Conservation (phyloP, 2,329 filamentous ascomycete species). For the Colletotrichum chrysophilum region DNA sequence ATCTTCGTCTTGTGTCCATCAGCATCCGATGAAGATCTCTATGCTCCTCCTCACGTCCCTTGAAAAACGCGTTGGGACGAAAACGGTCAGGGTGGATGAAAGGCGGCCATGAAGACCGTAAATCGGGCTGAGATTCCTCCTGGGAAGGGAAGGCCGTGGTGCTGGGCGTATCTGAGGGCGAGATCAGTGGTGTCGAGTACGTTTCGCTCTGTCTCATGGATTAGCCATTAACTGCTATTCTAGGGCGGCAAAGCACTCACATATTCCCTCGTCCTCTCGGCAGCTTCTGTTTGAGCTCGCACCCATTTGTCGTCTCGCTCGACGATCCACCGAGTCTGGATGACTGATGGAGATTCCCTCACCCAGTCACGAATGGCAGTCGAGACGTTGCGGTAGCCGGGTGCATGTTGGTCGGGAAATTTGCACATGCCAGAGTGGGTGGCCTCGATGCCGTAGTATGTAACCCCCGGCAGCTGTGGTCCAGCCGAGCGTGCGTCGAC, state of each 20-base stretch:
- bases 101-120: conserved; percentile 19
- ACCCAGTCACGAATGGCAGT: conserved; percentile 57
- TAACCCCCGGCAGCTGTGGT: conserved; percentile 71
- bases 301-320: conserved; percentile 59
- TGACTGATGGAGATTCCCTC: conserved; percentile 57
- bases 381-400: conserved; percentile 65
- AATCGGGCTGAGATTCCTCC: neutral
- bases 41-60: conserved; percentile 64
- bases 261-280: conserved; percentile 42
- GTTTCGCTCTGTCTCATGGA: neutral
- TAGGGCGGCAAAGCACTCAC: neutral
- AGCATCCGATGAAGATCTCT: conserved; percentile 63
- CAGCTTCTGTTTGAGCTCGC: conserved; percentile 47
- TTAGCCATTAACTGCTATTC: neutral
- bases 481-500: conserved; percentile 75
- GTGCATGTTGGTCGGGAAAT: conserved; percentile 66
- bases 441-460: conserved; percentile 76
- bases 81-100: conserved; percentile 61
- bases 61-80: conserved; percentile 66
- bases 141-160: neutral
- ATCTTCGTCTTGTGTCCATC: conserved; percentile 59
- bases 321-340: conserved; percentile 63
- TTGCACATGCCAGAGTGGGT: conserved; percentile 78
- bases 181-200: neutral
- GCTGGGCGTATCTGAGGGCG: neutral